Conservation (phyloP, 257 asterid genomes). For the Henckelia pumila region DNA sequence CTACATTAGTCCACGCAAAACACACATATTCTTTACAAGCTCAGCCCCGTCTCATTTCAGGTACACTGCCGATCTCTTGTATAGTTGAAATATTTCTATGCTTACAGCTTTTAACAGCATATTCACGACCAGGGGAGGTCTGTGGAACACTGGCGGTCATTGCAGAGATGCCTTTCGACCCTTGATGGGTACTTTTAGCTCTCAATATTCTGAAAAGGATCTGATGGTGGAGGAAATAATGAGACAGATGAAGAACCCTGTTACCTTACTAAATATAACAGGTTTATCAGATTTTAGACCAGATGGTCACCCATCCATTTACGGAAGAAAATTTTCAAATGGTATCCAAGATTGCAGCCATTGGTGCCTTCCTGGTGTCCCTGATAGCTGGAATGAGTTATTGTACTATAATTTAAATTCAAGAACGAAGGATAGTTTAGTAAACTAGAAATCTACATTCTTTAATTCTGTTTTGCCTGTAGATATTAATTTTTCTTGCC, state of each 20-base stretch:
- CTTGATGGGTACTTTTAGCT: conserved; percentile 32
- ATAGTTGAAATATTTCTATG: background rate
- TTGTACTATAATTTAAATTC: conserved; percentile 49
- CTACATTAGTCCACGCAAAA: conserved; percentile 56
- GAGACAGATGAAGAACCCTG: conserved; percentile 67
- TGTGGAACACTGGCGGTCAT: conserved; percentile 87
- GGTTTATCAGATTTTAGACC: conserved; percentile 66
- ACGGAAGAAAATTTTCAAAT: conserved; percentile 47
- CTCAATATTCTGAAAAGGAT: conserved; percentile 50
- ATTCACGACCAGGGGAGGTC: conserved; percentile 61
- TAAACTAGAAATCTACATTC: conserved; percentile 15
- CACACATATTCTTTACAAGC: conserved; percentile 80
- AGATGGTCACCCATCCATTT: conserved; percentile 89
- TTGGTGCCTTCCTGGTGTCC: conserved; percentile 99
- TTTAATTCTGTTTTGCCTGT: background rate
- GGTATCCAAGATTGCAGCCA: conserved; percentile 94
- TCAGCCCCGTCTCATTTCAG: conserved; percentile 97
- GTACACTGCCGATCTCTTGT: conserved; percentile 29
- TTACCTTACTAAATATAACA: conserved; percentile 62
- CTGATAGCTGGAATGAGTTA: conserved; percentile 85
- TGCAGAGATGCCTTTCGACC: conserved; percentile 77
- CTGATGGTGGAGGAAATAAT: conserved; percentile 52
- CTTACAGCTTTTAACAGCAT: background rate
- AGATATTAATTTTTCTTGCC: too few species aligned
- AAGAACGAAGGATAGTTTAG: conserved; percentile 22